Conservation (phyloP, 305 asterid genomes). For the Caryopteris hybrid region DNA sequence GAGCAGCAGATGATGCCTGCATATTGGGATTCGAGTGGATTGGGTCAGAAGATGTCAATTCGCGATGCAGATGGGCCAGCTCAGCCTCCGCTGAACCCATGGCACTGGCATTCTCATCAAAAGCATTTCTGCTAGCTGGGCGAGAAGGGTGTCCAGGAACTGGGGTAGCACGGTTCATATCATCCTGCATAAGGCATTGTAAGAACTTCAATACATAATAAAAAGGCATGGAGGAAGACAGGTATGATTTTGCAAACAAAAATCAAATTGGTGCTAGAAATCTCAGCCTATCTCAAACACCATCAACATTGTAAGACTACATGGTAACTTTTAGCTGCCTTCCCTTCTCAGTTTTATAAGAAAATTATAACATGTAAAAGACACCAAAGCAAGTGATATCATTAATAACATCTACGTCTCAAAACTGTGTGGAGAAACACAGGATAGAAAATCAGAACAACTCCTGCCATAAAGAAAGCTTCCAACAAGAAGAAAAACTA, state of each 20-base stretch:
- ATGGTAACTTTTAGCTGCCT: not conserved
- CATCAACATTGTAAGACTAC: not conserved
- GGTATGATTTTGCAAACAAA: not conserved
- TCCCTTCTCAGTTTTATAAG: too few relatives aligned
- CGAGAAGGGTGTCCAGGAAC: slow-evolving; percentile 77
- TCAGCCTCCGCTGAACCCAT: slow-evolving; percentile 65
- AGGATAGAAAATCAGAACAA: not conserved
- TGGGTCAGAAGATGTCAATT: slow-evolving; percentile 47
- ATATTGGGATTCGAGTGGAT: slow-evolving; percentile 37
- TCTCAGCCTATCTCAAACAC: not conserved
- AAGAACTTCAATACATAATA: not conserved
- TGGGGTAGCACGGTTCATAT: slow-evolving; percentile 61
- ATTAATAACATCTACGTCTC: not conserved
- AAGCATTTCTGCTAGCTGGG: slow-evolving; percentile 81
- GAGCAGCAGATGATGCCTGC: slow-evolving; percentile 53
- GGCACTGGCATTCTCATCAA: slow-evolving; percentile 50
- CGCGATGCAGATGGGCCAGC: slow-evolving; percentile 60
- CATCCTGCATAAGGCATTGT: slow-evolving; percentile 53
- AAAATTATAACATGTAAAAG: not conserved
- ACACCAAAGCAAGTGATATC: not conserved
- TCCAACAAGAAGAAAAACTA: not conserved
- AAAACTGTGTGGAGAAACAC: not conserved
- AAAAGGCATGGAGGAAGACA: not conserved
- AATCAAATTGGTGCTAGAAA: not conserved
- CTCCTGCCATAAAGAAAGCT: not conserved